Percentiles rank a stretch among this genome's conserved stretches.
These are phyloP conservation scores for Podila epigama DNA, from an alignment of 192 early-diverging fungal species.

Conservation along the genomic window DNA sequence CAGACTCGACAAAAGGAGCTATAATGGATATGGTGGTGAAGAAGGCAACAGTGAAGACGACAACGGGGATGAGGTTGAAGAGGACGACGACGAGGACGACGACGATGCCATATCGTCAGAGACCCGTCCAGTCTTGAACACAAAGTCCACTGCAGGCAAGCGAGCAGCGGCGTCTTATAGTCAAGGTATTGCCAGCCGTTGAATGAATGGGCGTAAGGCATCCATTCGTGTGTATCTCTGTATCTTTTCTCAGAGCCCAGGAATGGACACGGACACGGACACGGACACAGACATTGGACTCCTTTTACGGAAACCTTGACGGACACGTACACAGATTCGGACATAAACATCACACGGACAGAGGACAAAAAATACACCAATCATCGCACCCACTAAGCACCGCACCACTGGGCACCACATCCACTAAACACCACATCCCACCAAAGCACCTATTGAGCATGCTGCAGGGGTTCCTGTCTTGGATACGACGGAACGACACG, in stretches of 20 bases:
- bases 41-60: conserved; percentile 20
- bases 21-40: conserved; percentile 3
- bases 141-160: neutral
- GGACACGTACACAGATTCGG: no score
- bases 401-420: no score
- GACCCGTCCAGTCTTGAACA: conserved; percentile 11
- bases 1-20: neutral
- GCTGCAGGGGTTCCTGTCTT: neutral
- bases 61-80: conserved; percentile 2
- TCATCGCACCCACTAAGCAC: no score
- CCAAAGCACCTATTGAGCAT: no score
- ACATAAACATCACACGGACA: no score
- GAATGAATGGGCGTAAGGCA: neutral
- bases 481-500: no score
- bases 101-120: conserved; percentile 4
- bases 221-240: neutral
- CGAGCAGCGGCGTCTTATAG: no score
- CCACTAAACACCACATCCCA: no score
- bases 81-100: neutral
- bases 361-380: no score
- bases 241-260: neutral
- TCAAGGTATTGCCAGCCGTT: no score
- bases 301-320: no score
- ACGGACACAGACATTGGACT: no score
- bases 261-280: neutral